Evolutionary conservation across 176 grass and related monocot species (phyloP), one percentile per base, ranked within the genome.

Genomic region (Avena eriantha): DNA sequence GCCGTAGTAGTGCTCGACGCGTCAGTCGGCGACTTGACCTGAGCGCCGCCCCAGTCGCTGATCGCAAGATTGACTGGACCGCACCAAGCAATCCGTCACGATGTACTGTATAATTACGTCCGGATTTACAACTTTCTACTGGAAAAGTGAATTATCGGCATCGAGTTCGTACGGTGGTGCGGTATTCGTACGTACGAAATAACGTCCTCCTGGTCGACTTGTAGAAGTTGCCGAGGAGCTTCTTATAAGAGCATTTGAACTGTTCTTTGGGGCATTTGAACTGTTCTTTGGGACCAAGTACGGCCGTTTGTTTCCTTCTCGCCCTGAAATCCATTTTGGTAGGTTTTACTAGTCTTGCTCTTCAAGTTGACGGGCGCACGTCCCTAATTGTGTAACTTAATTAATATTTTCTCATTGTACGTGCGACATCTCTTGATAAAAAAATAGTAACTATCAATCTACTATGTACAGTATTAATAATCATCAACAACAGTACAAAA

Each of bases 21-120:
- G 69, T 47, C 36, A 39, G 46, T 46, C 69, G 69, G 69, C 39
- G 69, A 72, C 39, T 72, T 72, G 39, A 72, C 19, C 69, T 12
- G 69, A 70, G 35, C 35, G 3, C 66, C 33, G 16, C 16, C 8
- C 65, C 8, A 17, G 65, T 33, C 8, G 29, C 29, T 6, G 7
- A 21, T 57, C 34, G 67, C 67, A 69, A 4, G 8, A 21, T 36
- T 10, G 3, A 34, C 39, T 41, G 16, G 34, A 69, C 33, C 31
- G 65, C 34, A 68, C 67, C 36, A 5, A 43, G 34, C 19, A 17
- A 29, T 69, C 14, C 17, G n/a, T n/a, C n/a, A n/a, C 10, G 33
- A 17, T 36, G 66, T 69, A 69, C 2, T 3, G 18, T 19, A 41
- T 71, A 43, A 35, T 2, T 71, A 2, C 3, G 51, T 54, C 14